phyloP scores from a whole-genome alignment of 2,329 filamentous ascomycete species.

The Fusarium virguliforme region DNA sequence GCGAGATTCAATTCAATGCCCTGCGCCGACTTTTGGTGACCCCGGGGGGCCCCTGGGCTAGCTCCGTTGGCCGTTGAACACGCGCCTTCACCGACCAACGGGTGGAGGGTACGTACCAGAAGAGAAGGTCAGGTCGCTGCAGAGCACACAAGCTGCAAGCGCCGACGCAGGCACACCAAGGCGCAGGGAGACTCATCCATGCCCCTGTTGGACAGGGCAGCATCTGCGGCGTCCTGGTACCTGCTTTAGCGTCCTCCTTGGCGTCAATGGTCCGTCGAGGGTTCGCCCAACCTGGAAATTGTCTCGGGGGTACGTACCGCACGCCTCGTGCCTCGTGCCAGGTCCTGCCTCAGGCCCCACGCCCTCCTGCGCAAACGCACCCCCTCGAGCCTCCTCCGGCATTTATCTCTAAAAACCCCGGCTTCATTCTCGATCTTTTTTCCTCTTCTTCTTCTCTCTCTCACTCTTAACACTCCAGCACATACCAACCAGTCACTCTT shows the following conservation, averaged over 20 bases:
- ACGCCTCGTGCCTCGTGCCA: background rate
- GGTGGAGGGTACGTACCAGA: slow-evolving; percentile 11
- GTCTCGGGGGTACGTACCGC: slow-evolving; percentile 37
- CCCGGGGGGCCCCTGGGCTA: slow-evolving; percentile 38
- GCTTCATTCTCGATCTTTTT: slow-evolving; percentile 35
- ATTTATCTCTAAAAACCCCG: slow-evolving; percentile 48
- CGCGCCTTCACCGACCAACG: slow-evolving; percentile 44
- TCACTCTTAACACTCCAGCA: slow-evolving; percentile 41
- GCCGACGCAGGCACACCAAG: slow-evolving; percentile 22
- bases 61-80: slow-evolving; percentile 36
- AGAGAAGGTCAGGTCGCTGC: slow-evolving; percentile 1
- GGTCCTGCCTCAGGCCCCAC: slow-evolving; percentile 22
- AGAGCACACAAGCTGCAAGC: slow-evolving; percentile 23
- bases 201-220: background rate
- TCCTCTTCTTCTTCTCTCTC: slow-evolving; percentile 37
- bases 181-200: too few relatives aligned
- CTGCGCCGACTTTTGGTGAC: slow-evolving; percentile 21
- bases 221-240: slow-evolving; percentile 35
- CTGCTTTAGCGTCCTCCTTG: slow-evolving; percentile 44
- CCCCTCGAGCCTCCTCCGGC: slow-evolving; percentile 36
- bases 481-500: slow-evolving; percentile 54
- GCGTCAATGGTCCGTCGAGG: slow-evolving; percentile 41
- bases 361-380: slow-evolving; percentile 23
- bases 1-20: slow-evolving; percentile 35
- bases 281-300: slow-evolving; percentile 36